These are phyloP conservation scores for Stylonectria norvegica DNA, from an alignment of 2,329 filamentous ascomycete species.

Conservation along the genomic window DNA sequence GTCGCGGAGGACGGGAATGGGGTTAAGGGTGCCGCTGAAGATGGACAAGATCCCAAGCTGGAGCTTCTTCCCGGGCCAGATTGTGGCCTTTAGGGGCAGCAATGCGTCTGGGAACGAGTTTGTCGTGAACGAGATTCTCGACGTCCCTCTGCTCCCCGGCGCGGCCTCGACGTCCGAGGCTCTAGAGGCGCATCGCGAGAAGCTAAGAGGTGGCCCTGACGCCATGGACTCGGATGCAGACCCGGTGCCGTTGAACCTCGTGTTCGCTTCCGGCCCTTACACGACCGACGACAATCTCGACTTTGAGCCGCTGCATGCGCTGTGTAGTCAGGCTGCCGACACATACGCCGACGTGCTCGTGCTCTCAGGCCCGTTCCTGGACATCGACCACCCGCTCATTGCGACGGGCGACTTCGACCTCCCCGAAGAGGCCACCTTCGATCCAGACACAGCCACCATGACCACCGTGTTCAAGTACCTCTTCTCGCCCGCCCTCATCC, in stretches of 20 bases:
- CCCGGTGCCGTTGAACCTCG: slow-evolving; percentile 67
- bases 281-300: slow-evolving; percentile 89
- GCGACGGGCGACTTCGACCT: slow-evolving; percentile 77
- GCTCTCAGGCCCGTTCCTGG: slow-evolving; percentile 83
- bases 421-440: slow-evolving; percentile 60
- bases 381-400: slow-evolving; percentile 84
- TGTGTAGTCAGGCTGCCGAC: slow-evolving; percentile 75
- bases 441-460: slow-evolving; percentile 78
- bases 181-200: slow-evolving; percentile 66
- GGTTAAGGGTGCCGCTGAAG: slow-evolving; percentile 75
- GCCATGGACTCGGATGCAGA: slow-evolving; percentile 52
- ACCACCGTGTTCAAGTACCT: slow-evolving; percentile 78
- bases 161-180: slow-evolving; percentile 66
- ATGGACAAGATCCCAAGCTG: slow-evolving; percentile 65
- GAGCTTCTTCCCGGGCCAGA: slow-evolving; percentile 91
- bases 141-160: slow-evolving; percentile 69
- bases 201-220: slow-evolving; percentile 62
- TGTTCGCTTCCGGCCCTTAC: slow-evolving; percentile 84
- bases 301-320: slow-evolving; percentile 78
- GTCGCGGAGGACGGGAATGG: slow-evolving; percentile 78
- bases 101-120: slow-evolving; percentile 87
- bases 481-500: slow-evolving; percentile 69
- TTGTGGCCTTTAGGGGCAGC: slow-evolving; percentile 80
- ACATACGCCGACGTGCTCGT: slow-evolving; percentile 75
- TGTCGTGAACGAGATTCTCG: slow-evolving; percentile 70